A percentile compares a stretch with the other conserved stretches of the same genome.
phyloP scores from a whole-genome alignment of 164 flowering plant genomes.

The Tetracentron sinense region DNA sequence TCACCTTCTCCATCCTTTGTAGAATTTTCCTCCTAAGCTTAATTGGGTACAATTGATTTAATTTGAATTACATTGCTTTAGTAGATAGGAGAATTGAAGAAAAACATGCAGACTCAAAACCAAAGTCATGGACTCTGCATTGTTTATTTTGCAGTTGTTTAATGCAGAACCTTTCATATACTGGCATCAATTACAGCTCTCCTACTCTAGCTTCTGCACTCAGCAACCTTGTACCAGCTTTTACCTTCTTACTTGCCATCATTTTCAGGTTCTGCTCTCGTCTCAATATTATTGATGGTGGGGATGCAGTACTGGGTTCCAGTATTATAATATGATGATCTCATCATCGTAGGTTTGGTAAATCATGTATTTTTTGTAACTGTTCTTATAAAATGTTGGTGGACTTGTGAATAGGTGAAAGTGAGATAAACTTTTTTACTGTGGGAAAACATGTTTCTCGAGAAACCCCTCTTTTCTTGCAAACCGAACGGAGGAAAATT shows the following conservation, averaged over 20 bases:
- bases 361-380: no score
- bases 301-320: no score
- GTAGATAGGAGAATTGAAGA: background rate
- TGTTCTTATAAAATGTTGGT: no score
- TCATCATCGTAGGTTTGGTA: no score
- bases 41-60: slow-evolving; percentile 47
- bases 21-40: slow-evolving; percentile 39
- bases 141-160: slow-evolving; percentile 27
- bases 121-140: no score
- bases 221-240: slow-evolving; percentile 34
- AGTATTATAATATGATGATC: no score
- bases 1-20: slow-evolving; percentile 26
- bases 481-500: no score
- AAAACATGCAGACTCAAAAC: background rate
- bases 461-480: no score
- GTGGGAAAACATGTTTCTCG: no score
- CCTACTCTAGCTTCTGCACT: slow-evolving; percentile 43
- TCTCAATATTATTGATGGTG: no score
- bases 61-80: background rate
- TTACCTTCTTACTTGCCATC: slow-evolving; percentile 35
- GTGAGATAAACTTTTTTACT: no score
- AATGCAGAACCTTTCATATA: slow-evolving; percentile 36
- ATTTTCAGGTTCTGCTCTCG: slow-evolving; percentile 43
- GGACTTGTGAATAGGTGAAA: no score
- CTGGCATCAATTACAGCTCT: slow-evolving; percentile 39